Percentiles rank a stretch among this genome's conserved stretches.
phyloP scores from a whole-genome alignment of 177 flowering plant species.

The Vitis hybrid region DNA sequence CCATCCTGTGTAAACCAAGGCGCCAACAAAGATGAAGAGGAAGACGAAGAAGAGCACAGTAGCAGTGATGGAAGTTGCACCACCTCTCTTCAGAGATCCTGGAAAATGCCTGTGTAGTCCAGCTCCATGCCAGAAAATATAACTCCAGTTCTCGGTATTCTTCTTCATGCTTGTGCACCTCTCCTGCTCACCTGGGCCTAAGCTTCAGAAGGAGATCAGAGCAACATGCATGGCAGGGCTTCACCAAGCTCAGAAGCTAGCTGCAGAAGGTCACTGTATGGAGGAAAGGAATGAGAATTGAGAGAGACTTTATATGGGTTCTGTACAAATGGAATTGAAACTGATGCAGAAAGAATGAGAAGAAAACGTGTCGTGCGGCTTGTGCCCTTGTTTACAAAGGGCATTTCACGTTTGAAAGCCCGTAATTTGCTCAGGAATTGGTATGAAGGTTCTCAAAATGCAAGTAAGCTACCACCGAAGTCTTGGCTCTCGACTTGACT shows the following conservation, averaged over 20 bases:
- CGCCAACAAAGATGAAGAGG: conserved; percentile 15
- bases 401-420: background rate
- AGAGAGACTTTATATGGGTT: too few species aligned
- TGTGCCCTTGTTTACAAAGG: background rate
- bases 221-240: too few species aligned
- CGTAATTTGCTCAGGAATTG: too few species aligned
- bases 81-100: conserved; percentile 14
- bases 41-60: conserved; percentile 1
- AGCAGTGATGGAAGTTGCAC: background rate
- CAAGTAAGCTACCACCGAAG: too few species aligned
- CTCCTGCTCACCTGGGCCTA: background rate
- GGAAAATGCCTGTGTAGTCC: background rate
- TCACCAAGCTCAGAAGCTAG: too few species aligned
- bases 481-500: too few species aligned
- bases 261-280: too few species aligned
- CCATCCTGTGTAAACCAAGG: conserved; percentile 12
- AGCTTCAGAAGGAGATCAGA: too few species aligned
- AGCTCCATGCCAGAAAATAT: background rate
- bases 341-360: background rate
- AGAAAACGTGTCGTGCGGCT: background rate
- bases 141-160: conserved; percentile 1
- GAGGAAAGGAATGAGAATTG: too few species aligned
- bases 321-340: too few species aligned
- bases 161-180: conserved; percentile 12
- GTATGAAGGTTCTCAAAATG: too few species aligned